Percentiles rank a stretch among this genome's conserved stretches.
phyloP scores from a whole-genome alignment of 1,284 basidiomycete species.

The Ustilago trichophora region DNA sequence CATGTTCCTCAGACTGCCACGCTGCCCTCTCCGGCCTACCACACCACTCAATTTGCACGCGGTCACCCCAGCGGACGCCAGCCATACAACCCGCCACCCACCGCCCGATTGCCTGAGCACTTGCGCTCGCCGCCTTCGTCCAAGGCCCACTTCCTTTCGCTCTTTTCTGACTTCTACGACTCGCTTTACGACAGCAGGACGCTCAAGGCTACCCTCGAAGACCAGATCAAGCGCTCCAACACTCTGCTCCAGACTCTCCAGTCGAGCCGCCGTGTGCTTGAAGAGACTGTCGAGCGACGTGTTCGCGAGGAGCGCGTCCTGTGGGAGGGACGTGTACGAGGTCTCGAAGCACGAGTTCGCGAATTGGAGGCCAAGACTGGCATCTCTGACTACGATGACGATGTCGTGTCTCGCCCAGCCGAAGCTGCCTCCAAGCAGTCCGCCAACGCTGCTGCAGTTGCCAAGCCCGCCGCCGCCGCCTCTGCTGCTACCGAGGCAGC shows the following conservation, averaged over 20 bases:
- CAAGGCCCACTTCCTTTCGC: conserved; percentile 60
- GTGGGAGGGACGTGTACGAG: conserved; percentile 54
- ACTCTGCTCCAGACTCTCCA: conserved; percentile 63
- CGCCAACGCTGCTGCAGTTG: neutral
- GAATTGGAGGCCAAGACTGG: conserved; percentile 46
- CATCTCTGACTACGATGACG: conserved; percentile 16
- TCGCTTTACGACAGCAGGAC: conserved; percentile 62
- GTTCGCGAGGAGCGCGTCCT: conserved; percentile 52
- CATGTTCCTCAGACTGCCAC: conserved; percentile 57
- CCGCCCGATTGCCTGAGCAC: conserved; percentile 47
- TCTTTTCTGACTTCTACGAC: conserved; percentile 65
- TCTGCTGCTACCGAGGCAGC: conserved; percentile 1
- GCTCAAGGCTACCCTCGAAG: conserved; percentile 62
- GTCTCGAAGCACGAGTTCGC: conserved; percentile 50
- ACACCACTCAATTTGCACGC: conserved; percentile 52
- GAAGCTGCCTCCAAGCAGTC: conserved; percentile 3
- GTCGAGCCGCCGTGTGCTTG: conserved; percentile 56
- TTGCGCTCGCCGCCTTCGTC: conserved; percentile 53
- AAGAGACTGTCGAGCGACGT: conserved; percentile 60
- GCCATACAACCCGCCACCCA: conserved; percentile 25
- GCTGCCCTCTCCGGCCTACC: conserved; percentile 62
- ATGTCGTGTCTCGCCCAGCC: conserved; percentile 1
- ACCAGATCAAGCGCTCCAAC: conserved; percentile 63
- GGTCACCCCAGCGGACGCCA: conserved; percentile 22
- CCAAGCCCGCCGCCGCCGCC: neutral